Percentiles rank a stretch among this genome's conserved stretches.
phyloP scores from a whole-genome alignment of 2,329 filamentous ascomycete species.

The Penicillium sp. region DNA sequence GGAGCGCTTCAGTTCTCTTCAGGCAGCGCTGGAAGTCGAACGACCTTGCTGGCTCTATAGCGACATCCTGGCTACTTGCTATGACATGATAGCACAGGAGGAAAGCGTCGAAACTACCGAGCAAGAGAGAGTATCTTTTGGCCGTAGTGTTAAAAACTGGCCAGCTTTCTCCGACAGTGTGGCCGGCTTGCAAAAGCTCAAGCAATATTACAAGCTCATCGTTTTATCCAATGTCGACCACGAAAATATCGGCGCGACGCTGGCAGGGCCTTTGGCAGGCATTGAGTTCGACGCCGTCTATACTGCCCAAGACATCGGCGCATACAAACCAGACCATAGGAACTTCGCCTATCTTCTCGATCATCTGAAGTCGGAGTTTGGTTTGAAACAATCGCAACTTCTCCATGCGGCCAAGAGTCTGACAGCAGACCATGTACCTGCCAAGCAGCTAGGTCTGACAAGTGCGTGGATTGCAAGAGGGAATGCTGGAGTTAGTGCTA shows the following conservation, averaged over 20 bases:
- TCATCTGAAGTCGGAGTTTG: slow-evolving; percentile 52
- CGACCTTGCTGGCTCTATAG: background rate
- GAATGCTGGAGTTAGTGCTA: slow-evolving; percentile 24
- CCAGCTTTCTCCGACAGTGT: background rate
- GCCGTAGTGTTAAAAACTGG: background rate
- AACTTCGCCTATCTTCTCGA: slow-evolving; percentile 66
- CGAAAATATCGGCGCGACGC: background rate
- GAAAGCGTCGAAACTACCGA: too few relatives aligned
- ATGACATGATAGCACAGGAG: background rate
- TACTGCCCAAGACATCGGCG: background rate
- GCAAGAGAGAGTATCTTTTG: background rate
- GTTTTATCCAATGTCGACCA: background rate
- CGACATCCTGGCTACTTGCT: background rate
- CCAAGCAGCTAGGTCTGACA: slow-evolving; percentile 56
- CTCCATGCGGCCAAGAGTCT: slow-evolving; percentile 67
- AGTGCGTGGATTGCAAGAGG: slow-evolving; percentile 64
- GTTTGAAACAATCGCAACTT: slow-evolving; percentile 54
- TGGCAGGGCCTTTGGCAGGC: background rate
- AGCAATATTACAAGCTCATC: background rate
- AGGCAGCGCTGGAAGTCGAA: background rate
- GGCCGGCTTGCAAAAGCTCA: background rate
- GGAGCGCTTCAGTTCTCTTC: too few relatives aligned
- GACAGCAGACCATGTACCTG: slow-evolving; percentile 64
- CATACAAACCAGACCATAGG: background rate
- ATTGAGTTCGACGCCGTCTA: background rate